Evolutionary conservation across 1,284 basidiomycete genomes (phyloP), one percentile per base, ranked within the genome.

Genomic region (Austroboletus niveus): DNA sequence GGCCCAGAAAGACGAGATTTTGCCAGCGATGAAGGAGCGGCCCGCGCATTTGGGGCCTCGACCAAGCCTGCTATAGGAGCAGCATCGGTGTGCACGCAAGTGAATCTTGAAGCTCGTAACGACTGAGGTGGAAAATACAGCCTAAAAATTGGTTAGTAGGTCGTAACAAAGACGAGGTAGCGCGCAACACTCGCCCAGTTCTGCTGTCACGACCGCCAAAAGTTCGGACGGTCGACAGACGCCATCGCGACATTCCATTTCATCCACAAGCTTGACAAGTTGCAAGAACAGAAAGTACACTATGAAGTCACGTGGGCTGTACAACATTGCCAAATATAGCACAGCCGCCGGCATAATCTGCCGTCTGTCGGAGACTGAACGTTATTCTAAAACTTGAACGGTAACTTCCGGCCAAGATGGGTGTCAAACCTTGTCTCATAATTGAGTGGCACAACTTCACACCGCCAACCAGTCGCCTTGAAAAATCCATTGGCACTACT

Each of bases 401-500:
- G 55, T 49, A 49, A 44, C 46, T 47, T 20, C 64, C 65, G 60
- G 31, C 36, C 8, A 6, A 42, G 8, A 32, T 41, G 2, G n/a
- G 20, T 24, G 17, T 8, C n/a, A 65, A 66, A 69, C 64, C 49
- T 69, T 66, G 50, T 52, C 3, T 52, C 20, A 14, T 41, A 11
- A 22, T 29, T 22, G 42, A 27, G 42, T 49, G 27, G 53, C 40
- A 50, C 46, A 47, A 52, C 51, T 36, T 42, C 48, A 60, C 42
- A 54, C 57, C 52, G 43, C 47, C 47, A 46, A 65, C 61, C 62
- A 62, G 54, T 57, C 75, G 85, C 87, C 88, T 90, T 90, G 83
- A 90, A 90, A 90, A 79, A 89, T 89, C 88, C 88, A 75, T 89
- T 90, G 88, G 76, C 87, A 89, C 87, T 71, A 61, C 69, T 73